Conservation (phyloP, 192 early-diverging fungal species). For the Backusella morwellensis region DNA sequence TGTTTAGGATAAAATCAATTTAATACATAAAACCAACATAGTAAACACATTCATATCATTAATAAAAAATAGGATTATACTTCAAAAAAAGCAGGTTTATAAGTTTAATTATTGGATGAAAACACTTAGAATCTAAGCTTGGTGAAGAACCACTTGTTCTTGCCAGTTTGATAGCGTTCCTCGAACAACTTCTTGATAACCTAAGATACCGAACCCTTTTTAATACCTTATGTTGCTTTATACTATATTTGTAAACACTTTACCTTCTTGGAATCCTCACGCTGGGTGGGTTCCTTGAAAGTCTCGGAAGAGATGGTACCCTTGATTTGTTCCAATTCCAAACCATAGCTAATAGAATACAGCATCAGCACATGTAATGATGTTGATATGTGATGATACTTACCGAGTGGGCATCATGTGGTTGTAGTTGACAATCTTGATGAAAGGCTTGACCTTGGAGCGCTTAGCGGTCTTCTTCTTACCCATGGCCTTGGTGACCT, state of each 20-base stretch:
- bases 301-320: slow-evolving; percentile 77
- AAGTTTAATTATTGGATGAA: neutral
- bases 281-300: slow-evolving; percentile 95
- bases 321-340: slow-evolving; percentile 95
- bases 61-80: neutral
- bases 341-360: slow-evolving; percentile 69
- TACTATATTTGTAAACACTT: neutral
- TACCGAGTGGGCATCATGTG: slow-evolving; percentile 99
- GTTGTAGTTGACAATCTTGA: slow-evolving; percentile 99
- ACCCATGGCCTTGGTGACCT: slow-evolving; percentile 95
- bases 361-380: neutral
- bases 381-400: neutral
- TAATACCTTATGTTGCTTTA: neutral
- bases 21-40: no score
- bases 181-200: slow-evolving; percentile 94
- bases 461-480: slow-evolving; percentile 95
- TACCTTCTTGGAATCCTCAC: slow-evolving; percentile 83
- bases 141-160: slow-evolving; percentile 99
- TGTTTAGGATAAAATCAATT: no score
- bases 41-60: neutral
- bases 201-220: neutral
- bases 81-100: neutral
- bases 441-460: slow-evolving; percentile 98
- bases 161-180: slow-evolving; percentile 96
- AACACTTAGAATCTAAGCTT: slow-evolving; percentile 88